Evolutionary conservation across 2,329 filamentous ascomycete species (phyloP).

Genomic region (Colletotrichum costaricense): DNA sequence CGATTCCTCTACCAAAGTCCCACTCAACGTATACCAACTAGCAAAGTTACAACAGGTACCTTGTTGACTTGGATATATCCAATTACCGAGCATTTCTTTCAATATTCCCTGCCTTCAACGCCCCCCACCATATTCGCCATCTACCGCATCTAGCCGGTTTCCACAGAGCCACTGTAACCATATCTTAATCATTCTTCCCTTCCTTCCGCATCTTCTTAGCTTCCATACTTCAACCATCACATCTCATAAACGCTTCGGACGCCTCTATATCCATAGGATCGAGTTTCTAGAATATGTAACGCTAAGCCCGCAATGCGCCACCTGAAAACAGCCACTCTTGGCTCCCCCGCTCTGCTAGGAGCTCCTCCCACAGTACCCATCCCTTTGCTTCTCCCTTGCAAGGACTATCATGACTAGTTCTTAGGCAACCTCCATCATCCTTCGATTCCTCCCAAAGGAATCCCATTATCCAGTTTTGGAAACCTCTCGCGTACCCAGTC

Average conservation of each 20-base stretch:
- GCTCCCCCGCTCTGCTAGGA: not conserved
- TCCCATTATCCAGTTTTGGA: not conserved
- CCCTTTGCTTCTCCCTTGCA: not conserved
- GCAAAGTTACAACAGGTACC: not conserved
- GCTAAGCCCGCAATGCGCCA: not conserved
- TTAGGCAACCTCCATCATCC: not conserved
- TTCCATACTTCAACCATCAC: not conserved
- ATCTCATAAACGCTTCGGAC: not conserved
- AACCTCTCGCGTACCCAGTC: not conserved
- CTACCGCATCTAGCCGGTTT: not conserved
- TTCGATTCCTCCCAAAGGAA: not conserved
- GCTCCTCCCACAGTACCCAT: not conserved
- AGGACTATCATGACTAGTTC: not conserved
- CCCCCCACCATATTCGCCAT: not conserved
- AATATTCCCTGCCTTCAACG: not conserved
- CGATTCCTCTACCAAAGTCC: not conserved
- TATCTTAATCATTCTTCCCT: not conserved
- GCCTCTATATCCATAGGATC: not conserved
- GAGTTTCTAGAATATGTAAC: not conserved
- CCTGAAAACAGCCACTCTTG: not conserved
- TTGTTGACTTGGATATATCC: not conserved
- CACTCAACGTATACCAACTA: not conserved
- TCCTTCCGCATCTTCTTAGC: not conserved
- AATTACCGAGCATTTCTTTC: not conserved
- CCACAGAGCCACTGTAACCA: not conserved